These are phyloP conservation scores for Boletellus sp. DNA, from an alignment of 768 basidiomycete genomes.

Conservation along the genomic window DNA sequence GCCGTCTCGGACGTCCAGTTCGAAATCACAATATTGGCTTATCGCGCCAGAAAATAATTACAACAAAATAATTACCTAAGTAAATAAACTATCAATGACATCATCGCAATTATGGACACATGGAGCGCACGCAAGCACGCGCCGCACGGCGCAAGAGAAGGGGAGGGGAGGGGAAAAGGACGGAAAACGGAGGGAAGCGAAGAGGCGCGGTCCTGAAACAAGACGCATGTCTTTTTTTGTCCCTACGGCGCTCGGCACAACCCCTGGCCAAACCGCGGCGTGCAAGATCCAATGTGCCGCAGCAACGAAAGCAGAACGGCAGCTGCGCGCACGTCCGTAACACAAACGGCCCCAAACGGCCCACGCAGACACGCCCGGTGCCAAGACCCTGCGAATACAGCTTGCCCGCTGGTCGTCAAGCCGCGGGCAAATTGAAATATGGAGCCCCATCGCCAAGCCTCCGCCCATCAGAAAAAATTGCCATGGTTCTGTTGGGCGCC, in stretches of 20 bases:
- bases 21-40: slow-evolving; percentile 8
- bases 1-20: slow-evolving; percentile 14
- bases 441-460: slow-evolving; percentile 4
- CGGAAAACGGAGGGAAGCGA: too few species aligned
- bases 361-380: neutral
- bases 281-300: neutral
- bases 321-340: neutral
- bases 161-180: too few species aligned
- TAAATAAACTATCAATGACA: neutral
- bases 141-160: too few species aligned
- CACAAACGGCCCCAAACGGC: neutral
- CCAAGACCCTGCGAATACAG: neutral
- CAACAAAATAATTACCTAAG: slow-evolving; percentile 9
- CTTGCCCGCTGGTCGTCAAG: slow-evolving; percentile 3
- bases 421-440: slow-evolving; percentile 1
- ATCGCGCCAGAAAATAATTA: slow-evolving; percentile 3
- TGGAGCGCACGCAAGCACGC: too few species aligned
- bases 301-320: neutral
- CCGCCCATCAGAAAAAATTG: slow-evolving; percentile 4
- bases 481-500: neutral
- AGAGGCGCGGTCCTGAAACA: neutral
- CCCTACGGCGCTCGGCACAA: too few species aligned
- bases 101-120: neutral
- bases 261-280: neutral
- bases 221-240: neutral